Base-by-base conservation (phyloP, 441 rosid species). In the Bocquillonia castaneifolia region DNA sequence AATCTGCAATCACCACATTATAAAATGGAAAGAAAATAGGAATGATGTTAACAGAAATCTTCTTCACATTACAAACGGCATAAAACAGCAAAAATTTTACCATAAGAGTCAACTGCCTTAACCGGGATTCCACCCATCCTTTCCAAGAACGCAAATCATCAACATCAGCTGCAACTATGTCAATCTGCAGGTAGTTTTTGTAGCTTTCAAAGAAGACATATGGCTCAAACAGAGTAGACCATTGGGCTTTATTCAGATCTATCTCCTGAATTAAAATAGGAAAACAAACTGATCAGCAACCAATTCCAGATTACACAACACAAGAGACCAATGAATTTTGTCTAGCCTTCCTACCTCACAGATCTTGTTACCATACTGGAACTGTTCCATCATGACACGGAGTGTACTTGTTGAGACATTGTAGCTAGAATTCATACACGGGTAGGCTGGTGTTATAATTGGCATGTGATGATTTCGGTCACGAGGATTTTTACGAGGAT, bases 371-470 rank as follows among this genome's bases (percentile, higher is more conserved):
- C 89, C 93, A 52, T 59, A 78, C 65, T 77, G 79, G 76, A 88
- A 88, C 72, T 88, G 89, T 64, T 88, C 93, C 84, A 79, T 75
- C 89, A 86, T 86, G 53, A 84, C 86, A 29, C 86, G 85, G 12
- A 79, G 79, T 44, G 89, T 88, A 68, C 93, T 88, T 26, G 77
- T 68, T 18, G 91, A 86, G 51, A 88, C 93, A 39, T 88, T 88
- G 63, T 88, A 86, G 78, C 93, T 88, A 72, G 93, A 86, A 71
- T 88, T 88, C 91, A 83, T 83, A 70, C 91, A 88, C n/a, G 93
- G 93, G 62, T 88, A 88, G 23, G 88, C 88, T 23, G 89, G 93
- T 6, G 89, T 86, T 58, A 88, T 88, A 45, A 88, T 86, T 17
- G 93, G 91, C 93, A 88, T 88, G 40, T 71, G 86, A 75, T 88